Conservation (phyloP, 768 basidiomycete species). For the Psilocybe azurescens region DNA sequence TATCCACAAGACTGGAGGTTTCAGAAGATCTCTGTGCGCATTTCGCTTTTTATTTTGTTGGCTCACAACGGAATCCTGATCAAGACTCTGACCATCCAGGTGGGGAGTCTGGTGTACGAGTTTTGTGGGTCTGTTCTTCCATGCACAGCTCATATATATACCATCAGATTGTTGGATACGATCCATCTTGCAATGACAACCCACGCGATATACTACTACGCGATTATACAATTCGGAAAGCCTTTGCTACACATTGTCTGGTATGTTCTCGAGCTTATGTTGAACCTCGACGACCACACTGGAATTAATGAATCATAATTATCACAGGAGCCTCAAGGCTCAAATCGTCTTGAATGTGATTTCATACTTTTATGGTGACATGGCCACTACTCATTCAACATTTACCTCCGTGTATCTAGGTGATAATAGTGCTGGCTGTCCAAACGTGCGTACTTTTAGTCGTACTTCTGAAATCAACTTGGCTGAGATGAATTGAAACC, state of each 20-base stretch:
- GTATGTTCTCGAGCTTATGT: slow-evolving; percentile 22
- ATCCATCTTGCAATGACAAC: slow-evolving; percentile 37
- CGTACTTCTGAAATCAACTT: no score
- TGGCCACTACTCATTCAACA: background rate
- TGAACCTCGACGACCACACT: background rate
- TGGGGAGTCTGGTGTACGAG: slow-evolving; percentile 12
- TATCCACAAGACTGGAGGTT: slow-evolving; percentile 35
- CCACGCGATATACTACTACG: slow-evolving; percentile 38
- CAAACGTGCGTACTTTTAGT: slow-evolving; percentile 34
- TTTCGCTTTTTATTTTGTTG: slow-evolving; percentile 7
- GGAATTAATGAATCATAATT: background rate
- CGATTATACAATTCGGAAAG: slow-evolving; percentile 39
- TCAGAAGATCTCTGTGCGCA: slow-evolving; percentile 37
- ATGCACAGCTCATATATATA: background rate
- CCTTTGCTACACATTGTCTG: slow-evolving; percentile 30
- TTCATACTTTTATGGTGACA: background rate
- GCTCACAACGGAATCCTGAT: background rate
- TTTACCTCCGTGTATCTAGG: slow-evolving; percentile 24
- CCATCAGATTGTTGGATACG: slow-evolving; percentile 34
- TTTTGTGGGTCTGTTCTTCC: background rate
- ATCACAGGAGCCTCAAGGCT: slow-evolving; percentile 26
- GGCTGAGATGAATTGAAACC: background rate
- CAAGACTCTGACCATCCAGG: background rate
- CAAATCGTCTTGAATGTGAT: slow-evolving; percentile 42
- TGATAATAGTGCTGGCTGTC: slow-evolving; percentile 46